These are phyloP conservation scores for Diaporthe citrichinensis DNA, from an alignment of 2,329 filamentous ascomycete genomes.

Conservation along the genomic window DNA sequence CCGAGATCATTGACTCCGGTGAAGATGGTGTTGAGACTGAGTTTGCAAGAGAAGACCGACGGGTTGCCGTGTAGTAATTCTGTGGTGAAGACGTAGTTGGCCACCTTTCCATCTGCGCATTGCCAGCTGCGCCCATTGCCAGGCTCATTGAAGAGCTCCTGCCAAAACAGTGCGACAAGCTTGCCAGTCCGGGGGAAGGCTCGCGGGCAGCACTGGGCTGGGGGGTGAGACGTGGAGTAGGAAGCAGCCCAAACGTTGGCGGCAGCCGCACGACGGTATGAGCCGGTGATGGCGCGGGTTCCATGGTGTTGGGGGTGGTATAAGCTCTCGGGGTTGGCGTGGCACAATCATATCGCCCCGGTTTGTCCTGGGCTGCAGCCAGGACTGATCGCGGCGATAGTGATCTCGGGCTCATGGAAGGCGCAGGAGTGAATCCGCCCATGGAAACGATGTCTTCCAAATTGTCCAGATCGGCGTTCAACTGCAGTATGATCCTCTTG, in stretches of 20 bases:
- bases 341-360: slow-evolving; percentile 40
- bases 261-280: slow-evolving; percentile 63
- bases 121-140: slow-evolving; percentile 70
- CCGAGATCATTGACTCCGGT: slow-evolving; percentile 77
- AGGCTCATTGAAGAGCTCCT: slow-evolving; percentile 71
- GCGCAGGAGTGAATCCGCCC: slow-evolving; percentile 35
- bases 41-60: slow-evolving; percentile 74
- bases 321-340: slow-evolving; percentile 59
- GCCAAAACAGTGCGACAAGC: slow-evolving; percentile 60
- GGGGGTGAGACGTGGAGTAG: slow-evolving; percentile 72
- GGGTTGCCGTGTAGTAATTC: slow-evolving; percentile 60
- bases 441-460: slow-evolving; percentile 62
- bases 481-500: slow-evolving; percentile 69
- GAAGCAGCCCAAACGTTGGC: slow-evolving; percentile 68
- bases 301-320: slow-evolving; percentile 62
- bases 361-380: slow-evolving; percentile 55
- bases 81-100: slow-evolving; percentile 67
- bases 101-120: slow-evolving; percentile 66
- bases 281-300: slow-evolving; percentile 60
- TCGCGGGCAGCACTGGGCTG: slow-evolving; percentile 70
- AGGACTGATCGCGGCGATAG: slow-evolving; percentile 60
- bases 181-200: slow-evolving; percentile 60
- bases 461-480: slow-evolving; percentile 72
- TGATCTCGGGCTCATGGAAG: slow-evolving; percentile 39
- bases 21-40: slow-evolving; percentile 75